These are phyloP conservation scores for Breynia disticha DNA, from an alignment of 441 rosid genomes.

Conservation along the genomic window DNA sequence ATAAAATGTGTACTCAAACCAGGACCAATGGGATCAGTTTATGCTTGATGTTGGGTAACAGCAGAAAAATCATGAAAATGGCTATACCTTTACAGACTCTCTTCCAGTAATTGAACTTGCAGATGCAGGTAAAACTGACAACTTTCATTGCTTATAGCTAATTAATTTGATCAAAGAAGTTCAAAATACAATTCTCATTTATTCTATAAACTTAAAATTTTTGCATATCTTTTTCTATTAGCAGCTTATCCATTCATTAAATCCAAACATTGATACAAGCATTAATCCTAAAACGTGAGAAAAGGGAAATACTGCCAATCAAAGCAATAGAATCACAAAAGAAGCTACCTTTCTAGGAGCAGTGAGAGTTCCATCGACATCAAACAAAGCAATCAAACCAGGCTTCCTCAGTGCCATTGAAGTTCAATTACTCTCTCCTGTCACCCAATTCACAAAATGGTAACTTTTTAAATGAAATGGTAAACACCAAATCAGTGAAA, in stretches of 20 bases:
- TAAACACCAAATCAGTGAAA: neutral
- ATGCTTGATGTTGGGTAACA: too few relatives aligned
- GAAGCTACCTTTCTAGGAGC: slow-evolving; percentile 75
- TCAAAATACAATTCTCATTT: too few relatives aligned
- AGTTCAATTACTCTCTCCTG: slow-evolving; percentile 5
- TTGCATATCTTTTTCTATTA: neutral
- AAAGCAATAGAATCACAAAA: slow-evolving; percentile 6
- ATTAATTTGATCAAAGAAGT: too few relatives aligned
- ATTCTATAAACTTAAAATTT: too few relatives aligned
- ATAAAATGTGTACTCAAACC: too few relatives aligned
- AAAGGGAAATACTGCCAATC: neutral
- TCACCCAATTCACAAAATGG: slow-evolving; percentile 3
- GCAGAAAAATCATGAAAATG: too few relatives aligned
- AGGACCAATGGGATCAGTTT: too few relatives aligned
- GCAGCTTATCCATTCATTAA: neutral
- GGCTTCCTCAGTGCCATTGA: slow-evolving; percentile 46
- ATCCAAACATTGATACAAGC: neutral
- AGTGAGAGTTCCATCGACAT: slow-evolving; percentile 56
- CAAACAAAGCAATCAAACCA: slow-evolving; percentile 60
- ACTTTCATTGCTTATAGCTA: too few relatives aligned
- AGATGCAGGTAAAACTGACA: too few relatives aligned
- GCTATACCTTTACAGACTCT: too few relatives aligned
- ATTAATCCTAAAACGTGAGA: too few relatives aligned
- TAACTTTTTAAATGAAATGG: neutral
- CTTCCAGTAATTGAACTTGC: too few relatives aligned